These are phyloP conservation scores for Cyclostephanos tholiformis DNA, from an alignment of 108 stramenopile genomes.

Conservation along the genomic window DNA sequence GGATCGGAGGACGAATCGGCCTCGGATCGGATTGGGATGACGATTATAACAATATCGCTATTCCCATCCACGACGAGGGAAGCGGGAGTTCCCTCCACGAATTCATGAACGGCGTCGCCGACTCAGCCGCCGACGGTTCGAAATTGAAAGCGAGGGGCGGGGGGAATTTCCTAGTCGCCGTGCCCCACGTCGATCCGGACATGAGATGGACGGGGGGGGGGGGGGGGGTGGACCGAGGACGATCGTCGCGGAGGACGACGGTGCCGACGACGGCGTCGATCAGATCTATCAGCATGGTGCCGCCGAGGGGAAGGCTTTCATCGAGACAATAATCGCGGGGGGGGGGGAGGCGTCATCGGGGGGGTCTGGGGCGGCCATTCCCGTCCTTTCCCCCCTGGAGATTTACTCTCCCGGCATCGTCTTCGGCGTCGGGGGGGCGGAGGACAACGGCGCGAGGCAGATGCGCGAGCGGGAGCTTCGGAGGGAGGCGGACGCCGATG, in stretches of 20 bases:
- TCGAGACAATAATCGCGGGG: conserved; percentile 24
- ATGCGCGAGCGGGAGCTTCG: conserved; percentile 44
- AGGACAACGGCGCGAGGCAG: conserved; percentile 38
- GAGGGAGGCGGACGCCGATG: conserved; percentile 24
- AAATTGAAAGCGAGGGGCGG: conserved; percentile 10
- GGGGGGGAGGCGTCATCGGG: neutral
- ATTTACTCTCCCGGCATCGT: conserved; percentile 25
- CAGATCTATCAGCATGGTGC: conserved; percentile 49
- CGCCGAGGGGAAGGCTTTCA: conserved; percentile 51
- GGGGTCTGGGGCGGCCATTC: conserved; percentile 14
- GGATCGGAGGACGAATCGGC: neutral
- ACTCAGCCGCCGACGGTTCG: neutral
- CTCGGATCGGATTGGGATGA: conserved; percentile 19
- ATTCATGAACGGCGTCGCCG: conserved; percentile 33
- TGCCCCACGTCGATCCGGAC: conserved; percentile 31
- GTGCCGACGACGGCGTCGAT: conserved; percentile 3
- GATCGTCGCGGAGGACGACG: conserved; percentile 2
- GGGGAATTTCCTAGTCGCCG: conserved; percentile 35
- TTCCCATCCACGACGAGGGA: conserved; percentile 26
- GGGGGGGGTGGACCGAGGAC: conserved; percentile 3
- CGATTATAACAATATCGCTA: no score
- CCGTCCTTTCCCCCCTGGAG: conserved; percentile 35
- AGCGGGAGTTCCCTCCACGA: conserved; percentile 35
- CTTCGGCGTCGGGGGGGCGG: conserved; percentile 7
- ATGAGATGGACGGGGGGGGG: conserved; percentile 6